Percentiles rank a stretch among this genome's conserved stretches.
These are phyloP conservation scores for Irpex sp. DNA, from an alignment of 1,284 basidiomycete genomes.

Conservation along the genomic window DNA sequence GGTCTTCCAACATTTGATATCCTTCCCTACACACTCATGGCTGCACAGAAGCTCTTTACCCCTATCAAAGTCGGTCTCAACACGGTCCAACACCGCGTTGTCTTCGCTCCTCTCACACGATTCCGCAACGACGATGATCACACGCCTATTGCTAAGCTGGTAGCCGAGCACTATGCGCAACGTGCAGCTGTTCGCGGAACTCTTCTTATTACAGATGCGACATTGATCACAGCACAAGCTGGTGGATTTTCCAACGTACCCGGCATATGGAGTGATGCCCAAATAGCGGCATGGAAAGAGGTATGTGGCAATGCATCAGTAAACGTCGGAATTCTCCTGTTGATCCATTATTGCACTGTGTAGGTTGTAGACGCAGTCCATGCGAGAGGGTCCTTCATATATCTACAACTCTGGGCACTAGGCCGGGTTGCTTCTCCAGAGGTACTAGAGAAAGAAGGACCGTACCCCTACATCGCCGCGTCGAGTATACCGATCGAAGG, in stretches of 20 bases:
- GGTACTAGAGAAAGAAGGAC: slow-evolving; percentile 25
- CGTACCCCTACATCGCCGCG: slow-evolving; percentile 31
- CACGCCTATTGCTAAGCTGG: slow-evolving; percentile 24
- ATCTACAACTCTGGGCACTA: slow-evolving; percentile 44
- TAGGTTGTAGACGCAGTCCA: slow-evolving; percentile 28
- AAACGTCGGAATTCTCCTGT: background rate
- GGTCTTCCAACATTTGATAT: no score
- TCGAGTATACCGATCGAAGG: slow-evolving; percentile 39
- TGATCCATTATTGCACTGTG: background rate
- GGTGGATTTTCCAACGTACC: slow-evolving; percentile 36
- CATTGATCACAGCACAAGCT: slow-evolving; percentile 36
- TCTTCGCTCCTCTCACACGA: slow-evolving; percentile 46
- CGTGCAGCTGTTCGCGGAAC: slow-evolving; percentile 32
- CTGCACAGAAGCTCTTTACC: no score
- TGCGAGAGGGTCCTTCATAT: slow-evolving; percentile 36
- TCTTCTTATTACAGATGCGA: slow-evolving; percentile 46
- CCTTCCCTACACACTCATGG: no score
- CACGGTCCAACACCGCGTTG: slow-evolving; percentile 38
- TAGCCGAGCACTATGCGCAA: slow-evolving; percentile 38
- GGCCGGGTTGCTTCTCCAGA: slow-evolving; percentile 34
- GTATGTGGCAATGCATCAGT: slow-evolving; percentile 20
- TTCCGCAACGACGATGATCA: slow-evolving; percentile 28
- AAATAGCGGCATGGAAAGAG: slow-evolving; percentile 44
- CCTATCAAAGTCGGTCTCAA: no score
- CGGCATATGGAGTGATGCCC: slow-evolving; percentile 41